Base-by-base conservation (phyloP, 352 stramenopile genomes). In the Pythium scleroteichum region DNA sequence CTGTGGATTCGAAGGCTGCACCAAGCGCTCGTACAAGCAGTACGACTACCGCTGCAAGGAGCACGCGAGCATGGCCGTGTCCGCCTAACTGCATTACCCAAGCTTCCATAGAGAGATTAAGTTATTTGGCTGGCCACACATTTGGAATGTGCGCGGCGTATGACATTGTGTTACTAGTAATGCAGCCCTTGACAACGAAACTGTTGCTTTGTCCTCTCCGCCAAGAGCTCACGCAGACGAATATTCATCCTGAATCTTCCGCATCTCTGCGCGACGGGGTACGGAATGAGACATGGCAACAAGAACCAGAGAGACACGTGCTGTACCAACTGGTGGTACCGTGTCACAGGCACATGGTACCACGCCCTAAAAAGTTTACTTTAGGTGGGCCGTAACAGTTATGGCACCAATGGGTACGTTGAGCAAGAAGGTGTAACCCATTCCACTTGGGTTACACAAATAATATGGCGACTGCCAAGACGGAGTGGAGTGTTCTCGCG, bases 11-110 rank as follows among this genome's bases (percentile, higher is more conserved):
- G 70, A 79, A 14, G 71, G 72, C 39, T 84, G 75, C 68, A 76
- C 47, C 40, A 79, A 79, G 45, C 68, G 71, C 12, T 73, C 63
- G 23, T 81, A 81, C 65, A 72, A 82, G 42, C 75, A 77, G 53
- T 62, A 77, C 53, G 73, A 68, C 16, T 84, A 82, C 66, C 79
- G 64, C 45, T 73, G 75, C 57, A 82, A 79, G 38, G 59, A 42
- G 23, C 71, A 79, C 52, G 71, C 71, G 50, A n/a, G 0, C 68
- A 75, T 32, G 68, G 68, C 22, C 62, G 68, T 35, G 68, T 48
- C 22, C 32, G 2, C 42, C 26, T 45, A 47, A 22, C 35, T 24
- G 22, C 20, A 41, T n/a, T 23, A 26, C 33, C 22, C 16, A 40
- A 50, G 9, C 19, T 10, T 16, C 38, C 19, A 59, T 58, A 65